These are phyloP conservation scores for Secale cereale DNA, from an alignment of 176 grass and related monocot genomes.

Conservation along the genomic window DNA sequence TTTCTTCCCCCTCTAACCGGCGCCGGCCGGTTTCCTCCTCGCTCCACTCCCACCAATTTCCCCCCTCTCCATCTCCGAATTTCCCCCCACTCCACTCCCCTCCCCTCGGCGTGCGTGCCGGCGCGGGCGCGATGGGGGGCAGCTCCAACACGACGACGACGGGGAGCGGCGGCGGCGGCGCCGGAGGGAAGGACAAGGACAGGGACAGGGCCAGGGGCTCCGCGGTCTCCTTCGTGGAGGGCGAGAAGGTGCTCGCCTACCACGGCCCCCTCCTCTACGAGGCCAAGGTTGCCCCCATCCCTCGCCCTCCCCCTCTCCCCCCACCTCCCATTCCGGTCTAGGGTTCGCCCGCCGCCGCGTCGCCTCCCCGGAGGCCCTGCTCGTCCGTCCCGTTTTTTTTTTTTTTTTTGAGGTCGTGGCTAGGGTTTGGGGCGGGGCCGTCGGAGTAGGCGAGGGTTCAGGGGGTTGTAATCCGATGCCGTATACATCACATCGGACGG, in stretches of 20 bases:
- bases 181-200: not conserved
- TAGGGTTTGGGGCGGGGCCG: not conserved
- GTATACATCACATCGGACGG: not conserved
- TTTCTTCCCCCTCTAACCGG: too few relatives aligned
- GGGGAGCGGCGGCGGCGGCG: not conserved
- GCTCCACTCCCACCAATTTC: too few relatives aligned
- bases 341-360: not conserved
- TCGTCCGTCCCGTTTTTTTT: not conserved
- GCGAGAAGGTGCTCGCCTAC: slow-evolving; percentile 89
- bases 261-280: slow-evolving; percentile 95
- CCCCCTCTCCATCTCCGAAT: too few relatives aligned
- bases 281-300: slow-evolving; percentile 57
- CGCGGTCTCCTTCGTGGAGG: slow-evolving; percentile 60
- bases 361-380: too few relatives aligned
- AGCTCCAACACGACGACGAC: slow-evolving; percentile 34
- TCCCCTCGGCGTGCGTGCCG: not conserved
- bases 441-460: not conserved
- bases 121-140: slow-evolving; percentile 3
- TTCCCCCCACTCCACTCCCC: too few relatives aligned
- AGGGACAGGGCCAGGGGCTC: slow-evolving; percentile 25
- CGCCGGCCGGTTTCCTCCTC: too few relatives aligned
- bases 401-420: too few relatives aligned
- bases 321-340: not conserved
- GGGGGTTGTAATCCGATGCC: not conserved
- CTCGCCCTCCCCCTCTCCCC: too few relatives aligned